These are phyloP conservation scores for Diversispora epigaea DNA, from an alignment of 192 early-diverging fungal genomes.

Conservation along the genomic window DNA sequence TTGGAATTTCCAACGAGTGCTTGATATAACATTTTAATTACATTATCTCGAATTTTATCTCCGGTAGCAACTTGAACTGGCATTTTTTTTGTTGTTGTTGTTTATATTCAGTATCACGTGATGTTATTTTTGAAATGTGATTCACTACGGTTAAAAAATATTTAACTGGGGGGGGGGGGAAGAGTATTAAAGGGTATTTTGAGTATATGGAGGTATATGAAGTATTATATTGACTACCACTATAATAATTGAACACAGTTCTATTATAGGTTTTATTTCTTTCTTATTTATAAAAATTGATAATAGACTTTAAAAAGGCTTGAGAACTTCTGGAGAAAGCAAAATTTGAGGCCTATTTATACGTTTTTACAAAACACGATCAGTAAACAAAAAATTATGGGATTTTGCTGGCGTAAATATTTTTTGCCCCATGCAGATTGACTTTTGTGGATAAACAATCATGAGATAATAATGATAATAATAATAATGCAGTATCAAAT, in stretches of 20 bases:
- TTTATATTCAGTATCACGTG: neutral
- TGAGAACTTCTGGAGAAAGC: neutral
- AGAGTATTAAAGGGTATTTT: too few relatives aligned
- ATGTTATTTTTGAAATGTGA: neutral
- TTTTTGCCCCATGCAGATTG: too few relatives aligned
- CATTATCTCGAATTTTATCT: slow-evolving; percentile 12
- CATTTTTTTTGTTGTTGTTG: too few relatives aligned
- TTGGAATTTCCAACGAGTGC: neutral
- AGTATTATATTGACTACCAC: too few relatives aligned
- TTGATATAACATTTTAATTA: neutral
- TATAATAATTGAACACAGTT: neutral
- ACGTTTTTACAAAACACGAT: neutral
- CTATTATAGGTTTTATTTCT: too few relatives aligned
- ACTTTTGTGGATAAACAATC: too few relatives aligned
- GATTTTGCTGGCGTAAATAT: neutral
- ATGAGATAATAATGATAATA: too few relatives aligned
- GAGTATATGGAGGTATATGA: too few relatives aligned
- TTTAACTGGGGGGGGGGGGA: neutral
- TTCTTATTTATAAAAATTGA: too few relatives aligned
- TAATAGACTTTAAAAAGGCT: neutral
- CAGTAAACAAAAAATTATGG: neutral
- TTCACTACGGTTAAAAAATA: neutral
- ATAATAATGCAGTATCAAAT: too few relatives aligned
- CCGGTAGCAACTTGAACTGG: slow-evolving; percentile 10
- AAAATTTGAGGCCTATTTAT: slow-evolving; percentile 12